Evolutionary conservation across 164 flowering plant species (phyloP).

Genomic region (Amborella trichopoda): DNA sequence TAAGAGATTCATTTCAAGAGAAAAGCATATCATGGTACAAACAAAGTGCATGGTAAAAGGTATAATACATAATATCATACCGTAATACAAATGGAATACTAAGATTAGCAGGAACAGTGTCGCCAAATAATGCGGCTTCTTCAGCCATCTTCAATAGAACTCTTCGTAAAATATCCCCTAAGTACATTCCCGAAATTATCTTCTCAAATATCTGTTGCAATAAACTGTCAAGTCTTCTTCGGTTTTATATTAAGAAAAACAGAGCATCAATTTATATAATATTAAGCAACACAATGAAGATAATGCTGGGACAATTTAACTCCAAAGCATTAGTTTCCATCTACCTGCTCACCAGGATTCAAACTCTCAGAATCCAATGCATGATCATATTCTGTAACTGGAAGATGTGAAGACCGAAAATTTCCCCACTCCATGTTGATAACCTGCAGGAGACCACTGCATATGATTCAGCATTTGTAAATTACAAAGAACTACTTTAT

Average conservation of each 20-base stretch:
- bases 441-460: slow-evolving; percentile 45
- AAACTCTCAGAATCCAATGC: slow-evolving; percentile 72
- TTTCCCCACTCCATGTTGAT: slow-evolving; percentile 99
- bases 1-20: too few relatives aligned
- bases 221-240: too few relatives aligned
- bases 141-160: slow-evolving; percentile 76
- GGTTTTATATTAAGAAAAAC: too few relatives aligned
- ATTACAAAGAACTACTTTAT: too few relatives aligned
- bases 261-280: too few relatives aligned
- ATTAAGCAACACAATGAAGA: too few relatives aligned
- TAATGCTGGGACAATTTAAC: too few relatives aligned
- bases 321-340: too few relatives aligned
- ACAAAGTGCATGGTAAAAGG: too few relatives aligned
- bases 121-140: slow-evolving; percentile 88
- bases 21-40: too few relatives aligned
- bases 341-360: slow-evolving; percentile 89
- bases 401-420: slow-evolving; percentile 83
- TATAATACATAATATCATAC: slow-evolving; percentile 22
- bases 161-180: slow-evolving; percentile 88
- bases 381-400: slow-evolving; percentile 75
- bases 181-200: slow-evolving; percentile 89
- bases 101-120: slow-evolving; percentile 68
- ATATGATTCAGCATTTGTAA: too few relatives aligned
- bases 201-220: slow-evolving; percentile 79
- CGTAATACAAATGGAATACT: slow-evolving; percentile 54